Conservation (phyloP, 495 filamentous ascomycete species). For the Penicillium canescens region DNA sequence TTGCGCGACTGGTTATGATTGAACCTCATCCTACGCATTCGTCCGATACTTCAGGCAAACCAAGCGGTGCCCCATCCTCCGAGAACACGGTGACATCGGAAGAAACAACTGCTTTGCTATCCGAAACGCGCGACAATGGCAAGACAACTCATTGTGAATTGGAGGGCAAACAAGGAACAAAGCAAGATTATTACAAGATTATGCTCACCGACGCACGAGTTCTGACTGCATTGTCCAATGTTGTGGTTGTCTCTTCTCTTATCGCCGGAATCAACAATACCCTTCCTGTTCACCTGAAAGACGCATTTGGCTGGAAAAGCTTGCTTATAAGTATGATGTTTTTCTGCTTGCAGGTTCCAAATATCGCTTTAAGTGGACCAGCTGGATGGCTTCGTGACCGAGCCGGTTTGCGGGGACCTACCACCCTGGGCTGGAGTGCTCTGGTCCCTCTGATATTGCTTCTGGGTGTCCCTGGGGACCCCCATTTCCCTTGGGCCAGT, state of each 20-base stretch:
- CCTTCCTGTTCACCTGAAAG: slow-evolving; percentile 13
- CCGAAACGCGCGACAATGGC: neutral
- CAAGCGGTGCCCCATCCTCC: neutral
- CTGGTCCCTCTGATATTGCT: slow-evolving; percentile 5
- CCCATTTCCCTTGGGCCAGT: slow-evolving; percentile 10
- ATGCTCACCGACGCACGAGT: slow-evolving; percentile 13
- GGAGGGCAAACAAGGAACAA: neutral
- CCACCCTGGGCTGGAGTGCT: slow-evolving; percentile 5
- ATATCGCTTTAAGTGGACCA: slow-evolving; percentile 10
- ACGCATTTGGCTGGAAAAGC: slow-evolving; percentile 14
- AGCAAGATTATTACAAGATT: slow-evolving; percentile 6
- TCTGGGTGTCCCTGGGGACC: slow-evolving; percentile 12
- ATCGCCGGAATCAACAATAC: slow-evolving; percentile 10
- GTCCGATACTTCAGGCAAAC: neutral
- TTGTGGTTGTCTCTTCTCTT: slow-evolving; percentile 2
- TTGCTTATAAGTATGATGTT: slow-evolving; percentile 16
- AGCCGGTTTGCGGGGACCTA: slow-evolving; percentile 9
- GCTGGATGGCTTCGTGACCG: slow-evolving; percentile 20
- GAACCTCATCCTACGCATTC: slow-evolving; percentile 2
- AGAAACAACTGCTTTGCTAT: slow-evolving; percentile 3
- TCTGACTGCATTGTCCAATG: slow-evolving; percentile 1
- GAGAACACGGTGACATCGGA: neutral
- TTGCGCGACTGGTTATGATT: slow-evolving; percentile 15
- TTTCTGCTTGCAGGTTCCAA: slow-evolving; percentile 10
- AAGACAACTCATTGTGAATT: neutral